Conservation (phyloP, 306 rosid genomes). For the Prunus mume region DNA sequence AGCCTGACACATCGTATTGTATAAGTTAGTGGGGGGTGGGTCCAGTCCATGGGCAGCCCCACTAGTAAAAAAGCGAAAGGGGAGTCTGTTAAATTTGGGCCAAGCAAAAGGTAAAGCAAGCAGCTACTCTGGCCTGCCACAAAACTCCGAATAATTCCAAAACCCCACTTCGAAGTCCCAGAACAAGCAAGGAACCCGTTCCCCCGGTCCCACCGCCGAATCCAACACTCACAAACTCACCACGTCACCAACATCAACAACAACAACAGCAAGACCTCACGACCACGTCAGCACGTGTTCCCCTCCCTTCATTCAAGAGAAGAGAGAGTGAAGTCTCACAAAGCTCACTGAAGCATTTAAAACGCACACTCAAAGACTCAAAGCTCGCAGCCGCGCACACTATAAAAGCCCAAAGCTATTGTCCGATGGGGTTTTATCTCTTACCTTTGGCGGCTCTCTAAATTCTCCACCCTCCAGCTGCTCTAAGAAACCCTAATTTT, state of each 20-base stretch:
- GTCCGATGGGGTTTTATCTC: neutral
- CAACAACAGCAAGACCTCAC: neutral
- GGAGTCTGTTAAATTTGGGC: neutral
- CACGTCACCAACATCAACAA: neutral
- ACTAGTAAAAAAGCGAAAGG: neutral
- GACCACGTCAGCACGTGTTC: neutral
- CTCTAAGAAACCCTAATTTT: conserved; percentile 70
- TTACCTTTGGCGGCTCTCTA: conserved; percentile 64
- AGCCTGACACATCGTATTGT: neutral
- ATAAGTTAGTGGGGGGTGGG: neutral
- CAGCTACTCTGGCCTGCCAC: no score
- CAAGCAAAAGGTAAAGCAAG: neutral
- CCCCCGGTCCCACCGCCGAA: neutral
- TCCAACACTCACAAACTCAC: neutral
- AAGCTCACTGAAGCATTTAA: neutral
- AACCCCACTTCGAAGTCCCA: neutral
- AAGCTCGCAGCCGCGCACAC: neutral
- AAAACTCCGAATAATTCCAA: no score
- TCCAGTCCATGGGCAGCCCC: neutral
- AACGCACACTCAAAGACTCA: neutral
- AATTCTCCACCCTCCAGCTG: conserved; percentile 8
- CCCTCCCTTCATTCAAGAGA: neutral
- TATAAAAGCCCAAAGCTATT: neutral
- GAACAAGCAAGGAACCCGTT: neutral
- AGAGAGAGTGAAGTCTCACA: neutral